Evolutionary conservation across 306 rosid species (phyloP).

Genomic region (Datisca glomerata): DNA sequence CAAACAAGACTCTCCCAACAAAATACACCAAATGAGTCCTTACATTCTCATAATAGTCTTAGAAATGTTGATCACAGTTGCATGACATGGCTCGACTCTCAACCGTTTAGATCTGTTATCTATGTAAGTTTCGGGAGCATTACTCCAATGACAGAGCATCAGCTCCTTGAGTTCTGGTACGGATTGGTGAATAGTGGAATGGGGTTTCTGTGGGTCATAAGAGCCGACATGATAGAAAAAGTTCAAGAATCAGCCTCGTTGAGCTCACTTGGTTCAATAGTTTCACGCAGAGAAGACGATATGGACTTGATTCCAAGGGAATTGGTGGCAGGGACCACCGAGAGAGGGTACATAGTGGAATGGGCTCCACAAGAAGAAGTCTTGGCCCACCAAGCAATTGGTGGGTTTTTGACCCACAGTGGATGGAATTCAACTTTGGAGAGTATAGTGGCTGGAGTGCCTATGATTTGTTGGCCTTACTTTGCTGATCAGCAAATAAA

Average conservation of each 20-base stretch:
- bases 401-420: conserved; percentile 25
- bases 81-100: conserved; percentile 34
- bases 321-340: conserved; percentile 12
- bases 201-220: background rate
- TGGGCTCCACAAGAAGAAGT: conserved; percentile 33
- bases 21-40: background rate
- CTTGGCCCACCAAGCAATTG: conserved; percentile 19
- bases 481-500: conserved; percentile 13
- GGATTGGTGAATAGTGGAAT: conserved; percentile 7
- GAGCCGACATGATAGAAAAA: too few species aligned
- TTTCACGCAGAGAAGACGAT: background rate
- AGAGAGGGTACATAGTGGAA: conserved; percentile 20
- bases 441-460: conserved; percentile 18
- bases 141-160: background rate
- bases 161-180: conserved; percentile 18
- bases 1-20: background rate
- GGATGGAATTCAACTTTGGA: conserved; percentile 33
- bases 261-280: too few species aligned
- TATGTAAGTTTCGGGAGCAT: conserved; percentile 15
- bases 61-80: conserved; percentile 20
- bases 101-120: conserved; percentile 7
- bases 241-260: too few species aligned
- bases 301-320: conserved; percentile 2
- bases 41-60: background rate
- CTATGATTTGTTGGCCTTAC: conserved; percentile 27